Percentiles rank a stretch among this genome's conserved stretches.
Evolutionary conservation across 352 stramenopile genomes (phyloP).

Genomic region (Phytophthora fragariae): DNA sequence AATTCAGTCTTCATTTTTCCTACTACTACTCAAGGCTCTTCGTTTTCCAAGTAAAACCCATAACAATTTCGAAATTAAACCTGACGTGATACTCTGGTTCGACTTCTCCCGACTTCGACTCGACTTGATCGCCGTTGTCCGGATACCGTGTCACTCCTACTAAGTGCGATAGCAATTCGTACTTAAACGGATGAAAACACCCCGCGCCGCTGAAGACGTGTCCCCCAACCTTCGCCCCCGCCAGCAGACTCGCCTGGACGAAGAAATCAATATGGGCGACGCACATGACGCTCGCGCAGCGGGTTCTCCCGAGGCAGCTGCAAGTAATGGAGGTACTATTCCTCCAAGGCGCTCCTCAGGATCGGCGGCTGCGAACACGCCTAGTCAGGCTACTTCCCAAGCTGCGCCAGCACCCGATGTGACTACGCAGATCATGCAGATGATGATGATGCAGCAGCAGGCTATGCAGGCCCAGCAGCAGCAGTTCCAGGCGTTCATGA

Average conservation of each 20-base stretch:
- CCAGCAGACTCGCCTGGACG: too few species aligned
- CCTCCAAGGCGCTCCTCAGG: not conserved
- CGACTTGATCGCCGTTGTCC: too few species aligned
- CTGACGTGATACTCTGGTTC: not conserved
- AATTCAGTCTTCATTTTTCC: conserved; percentile 3
- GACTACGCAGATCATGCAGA: not conserved
- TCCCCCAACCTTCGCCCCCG: too few species aligned
- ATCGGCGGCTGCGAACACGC: not conserved
- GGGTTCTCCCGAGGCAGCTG: not conserved
- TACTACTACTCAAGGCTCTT: not conserved
- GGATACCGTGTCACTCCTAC: too few species aligned
- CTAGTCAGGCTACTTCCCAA: not conserved
- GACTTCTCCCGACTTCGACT: not conserved
- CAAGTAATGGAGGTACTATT: not conserved
- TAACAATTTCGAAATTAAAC: conserved; percentile 4
- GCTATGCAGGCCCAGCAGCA: not conserved
- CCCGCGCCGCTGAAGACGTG: not conserved
- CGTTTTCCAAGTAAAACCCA: not conserved
- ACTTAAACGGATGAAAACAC: not conserved
- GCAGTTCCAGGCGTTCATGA: not conserved
- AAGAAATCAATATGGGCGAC: not conserved
- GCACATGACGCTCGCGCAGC: not conserved
- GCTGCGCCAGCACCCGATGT: not conserved
- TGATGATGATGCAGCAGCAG: not conserved
- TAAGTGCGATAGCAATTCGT: not conserved